These are phyloP conservation scores for Stachybotrys chlorohalonatus DNA, from an alignment of 2,329 filamentous ascomycete species.

Conservation along the genomic window DNA sequence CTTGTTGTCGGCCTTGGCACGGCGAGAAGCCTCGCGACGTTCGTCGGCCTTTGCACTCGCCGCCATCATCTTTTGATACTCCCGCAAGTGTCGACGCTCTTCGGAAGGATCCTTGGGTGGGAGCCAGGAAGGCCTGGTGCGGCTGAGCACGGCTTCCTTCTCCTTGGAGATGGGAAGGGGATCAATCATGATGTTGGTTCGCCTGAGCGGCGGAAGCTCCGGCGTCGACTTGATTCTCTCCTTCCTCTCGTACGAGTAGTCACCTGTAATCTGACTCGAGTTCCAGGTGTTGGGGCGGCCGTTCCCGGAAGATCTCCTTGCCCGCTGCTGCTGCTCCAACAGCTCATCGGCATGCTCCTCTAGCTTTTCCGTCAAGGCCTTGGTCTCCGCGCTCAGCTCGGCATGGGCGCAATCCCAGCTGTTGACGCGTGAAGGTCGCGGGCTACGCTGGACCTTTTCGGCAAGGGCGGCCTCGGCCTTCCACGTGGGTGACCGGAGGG, in stretches of 20 bases:
- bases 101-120: slow-evolving; percentile 84
- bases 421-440: slow-evolving; percentile 48
- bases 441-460: slow-evolving; percentile 2
- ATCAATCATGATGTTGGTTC: slow-evolving; percentile 75
- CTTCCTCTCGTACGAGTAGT: slow-evolving; percentile 31
- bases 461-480: slow-evolving; percentile 33
- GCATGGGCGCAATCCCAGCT: slow-evolving; percentile 67
- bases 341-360: slow-evolving; percentile 66
- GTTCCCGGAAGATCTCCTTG: slow-evolving; percentile 8
- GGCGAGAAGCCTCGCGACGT: slow-evolving; percentile 44
- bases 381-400: slow-evolving; percentile 63
- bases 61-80: slow-evolving; percentile 78
- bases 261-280: slow-evolving; percentile 20
- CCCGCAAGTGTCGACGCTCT: slow-evolving; percentile 77
- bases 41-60: slow-evolving; percentile 51
- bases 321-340: slow-evolving; percentile 25
- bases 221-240: slow-evolving; percentile 55
- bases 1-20: slow-evolving; percentile 40
- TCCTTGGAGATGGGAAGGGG: slow-evolving; percentile 77
- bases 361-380: slow-evolving; percentile 68
- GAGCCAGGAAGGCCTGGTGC: slow-evolving; percentile 75
- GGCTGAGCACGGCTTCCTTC: slow-evolving; percentile 73
- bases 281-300: slow-evolving; percentile 32
- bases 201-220: slow-evolving; percentile 59
- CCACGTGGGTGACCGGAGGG: slow-evolving; percentile 47